Evolutionary conservation across 768 basidiomycete species (phyloP).

Genomic region (Tulasnella sp.): DNA sequence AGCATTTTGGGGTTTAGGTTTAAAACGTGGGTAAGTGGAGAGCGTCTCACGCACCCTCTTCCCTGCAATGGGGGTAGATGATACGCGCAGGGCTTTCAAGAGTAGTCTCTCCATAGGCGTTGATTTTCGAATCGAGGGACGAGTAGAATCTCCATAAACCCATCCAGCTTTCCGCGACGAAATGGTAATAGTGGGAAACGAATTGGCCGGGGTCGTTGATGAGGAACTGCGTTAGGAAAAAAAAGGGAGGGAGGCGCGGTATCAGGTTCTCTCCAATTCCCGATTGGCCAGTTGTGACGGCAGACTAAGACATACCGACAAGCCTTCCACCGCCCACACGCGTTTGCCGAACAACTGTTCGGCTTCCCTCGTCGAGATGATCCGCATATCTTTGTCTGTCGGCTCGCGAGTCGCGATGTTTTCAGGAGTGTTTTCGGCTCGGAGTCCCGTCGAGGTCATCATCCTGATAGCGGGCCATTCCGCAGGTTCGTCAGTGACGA

Average conservation of each 20-base stretch:
- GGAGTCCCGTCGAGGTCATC: conserved; percentile 28
- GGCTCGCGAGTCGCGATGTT: conserved; percentile 63
- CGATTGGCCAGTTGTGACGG: not conserved
- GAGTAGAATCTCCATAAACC: conserved; percentile 62
- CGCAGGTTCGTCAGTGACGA: conserved; percentile 45
- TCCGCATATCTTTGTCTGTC: conserved; percentile 50
- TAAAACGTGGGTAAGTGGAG: not conserved
- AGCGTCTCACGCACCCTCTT: conserved; percentile 25
- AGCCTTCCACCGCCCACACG: conserved; percentile 60
- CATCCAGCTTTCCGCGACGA: conserved; percentile 71
- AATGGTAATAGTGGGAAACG: conserved; percentile 82
- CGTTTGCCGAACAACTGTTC: conserved; percentile 51
- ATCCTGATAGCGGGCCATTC: conserved; percentile 38
- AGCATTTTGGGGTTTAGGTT: not conserved
- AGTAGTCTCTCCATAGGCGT: conserved; percentile 31
- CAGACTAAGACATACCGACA: conserved; percentile 48
- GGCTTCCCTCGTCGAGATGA: conserved; percentile 55
- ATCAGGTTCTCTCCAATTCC: not conserved
- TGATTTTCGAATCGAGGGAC: conserved; percentile 28
- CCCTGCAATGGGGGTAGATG: conserved; percentile 51
- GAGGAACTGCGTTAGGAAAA: conserved; percentile 23
- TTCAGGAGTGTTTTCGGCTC: conserved; percentile 52
- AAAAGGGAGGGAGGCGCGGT: not conserved
- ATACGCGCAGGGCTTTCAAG: conserved; percentile 53
- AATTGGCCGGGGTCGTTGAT: conserved; percentile 70